These are phyloP conservation scores for Hymenoscyphus fraxineus DNA, from an alignment of 2,329 filamentous ascomycete genomes.

Conservation along the genomic window DNA sequence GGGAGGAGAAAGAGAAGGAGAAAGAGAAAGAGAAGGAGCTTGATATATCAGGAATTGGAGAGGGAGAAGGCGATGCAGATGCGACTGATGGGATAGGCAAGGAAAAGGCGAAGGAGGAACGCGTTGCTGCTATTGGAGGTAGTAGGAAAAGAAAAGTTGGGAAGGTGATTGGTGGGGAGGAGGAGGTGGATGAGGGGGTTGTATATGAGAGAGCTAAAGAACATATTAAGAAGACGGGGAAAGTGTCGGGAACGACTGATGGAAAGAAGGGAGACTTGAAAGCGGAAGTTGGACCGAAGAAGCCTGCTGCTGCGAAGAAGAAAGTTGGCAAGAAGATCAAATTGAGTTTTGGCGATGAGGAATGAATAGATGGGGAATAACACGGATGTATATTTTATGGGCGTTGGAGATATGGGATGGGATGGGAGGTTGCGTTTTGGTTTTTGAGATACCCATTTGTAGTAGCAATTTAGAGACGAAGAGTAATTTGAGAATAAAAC, in stretches of 20 bases:
- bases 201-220: slow-evolving; percentile 8
- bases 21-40: slow-evolving; percentile 31
- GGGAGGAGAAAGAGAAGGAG: slow-evolving; percentile 34
- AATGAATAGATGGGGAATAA: slow-evolving; percentile 29
- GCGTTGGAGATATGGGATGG: neutral
- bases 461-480: neutral
- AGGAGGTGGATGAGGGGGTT: slow-evolving; percentile 26
- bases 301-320: slow-evolving; percentile 4
- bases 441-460: neutral
- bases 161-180: slow-evolving; percentile 43
- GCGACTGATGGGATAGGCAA: slow-evolving; percentile 23
- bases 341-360: slow-evolving; percentile 63
- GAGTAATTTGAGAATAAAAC: too few relatives aligned
- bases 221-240: slow-evolving; percentile 7
- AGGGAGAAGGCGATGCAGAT: slow-evolving; percentile 7
- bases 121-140: slow-evolving; percentile 41
- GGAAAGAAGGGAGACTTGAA: slow-evolving; percentile 25
- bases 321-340: slow-evolving; percentile 57
- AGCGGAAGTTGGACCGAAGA: slow-evolving; percentile 23
- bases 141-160: slow-evolving; percentile 54
- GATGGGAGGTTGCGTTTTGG: neutral
- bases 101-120: slow-evolving; percentile 30
- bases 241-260: neutral
- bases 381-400: neutral
- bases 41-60: slow-evolving; percentile 24